These are phyloP conservation scores for Aspergillus hiratsukae DNA, from an alignment of 2,329 filamentous ascomycete species.

Conservation along the genomic window DNA sequence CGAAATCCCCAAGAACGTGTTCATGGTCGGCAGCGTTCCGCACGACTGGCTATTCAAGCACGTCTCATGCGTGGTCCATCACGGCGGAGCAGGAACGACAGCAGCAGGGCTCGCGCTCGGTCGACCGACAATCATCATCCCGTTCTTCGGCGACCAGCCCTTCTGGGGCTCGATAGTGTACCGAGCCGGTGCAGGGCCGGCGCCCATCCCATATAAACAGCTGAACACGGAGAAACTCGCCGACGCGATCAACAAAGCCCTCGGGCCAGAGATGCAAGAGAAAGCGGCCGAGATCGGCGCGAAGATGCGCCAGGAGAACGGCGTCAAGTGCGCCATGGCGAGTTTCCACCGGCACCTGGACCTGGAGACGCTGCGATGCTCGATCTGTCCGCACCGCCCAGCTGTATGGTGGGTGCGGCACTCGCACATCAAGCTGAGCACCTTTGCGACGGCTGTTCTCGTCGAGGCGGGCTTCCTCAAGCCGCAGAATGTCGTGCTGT, in stretches of 20 bases:
- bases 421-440: constrained; percentile 63
- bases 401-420: constrained; percentile 72
- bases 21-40: constrained; percentile 79
- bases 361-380: constrained; percentile 63
- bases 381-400: constrained; percentile 60
- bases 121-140: constrained; percentile 75
- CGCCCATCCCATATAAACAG: constrained; percentile 64
- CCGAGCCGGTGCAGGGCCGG: constrained; percentile 66
- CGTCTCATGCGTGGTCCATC: constrained; percentile 78
- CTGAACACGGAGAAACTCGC: constrained; percentile 64
- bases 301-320: constrained; percentile 63
- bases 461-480: constrained; percentile 61
- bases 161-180: constrained; percentile 79
- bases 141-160: constrained; percentile 81
- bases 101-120: constrained; percentile 79
- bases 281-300: constrained; percentile 56
- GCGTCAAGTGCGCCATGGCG: constrained; percentile 59
- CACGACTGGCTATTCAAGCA: constrained; percentile 86
- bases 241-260: constrained; percentile 57
- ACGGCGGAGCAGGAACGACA: constrained; percentile 83
- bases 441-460: constrained; percentile 67
- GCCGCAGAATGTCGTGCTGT: constrained; percentile 70
- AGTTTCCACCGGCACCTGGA: constrained; percentile 69
- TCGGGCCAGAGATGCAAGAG: constrained; percentile 56
- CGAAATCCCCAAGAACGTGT: constrained; percentile 68